Evolutionary conservation across 2,329 filamentous ascomycete species (phyloP), one percentile per base, ranked within the genome.

Genomic region (Neopestalotiopsis rosae): DNA sequence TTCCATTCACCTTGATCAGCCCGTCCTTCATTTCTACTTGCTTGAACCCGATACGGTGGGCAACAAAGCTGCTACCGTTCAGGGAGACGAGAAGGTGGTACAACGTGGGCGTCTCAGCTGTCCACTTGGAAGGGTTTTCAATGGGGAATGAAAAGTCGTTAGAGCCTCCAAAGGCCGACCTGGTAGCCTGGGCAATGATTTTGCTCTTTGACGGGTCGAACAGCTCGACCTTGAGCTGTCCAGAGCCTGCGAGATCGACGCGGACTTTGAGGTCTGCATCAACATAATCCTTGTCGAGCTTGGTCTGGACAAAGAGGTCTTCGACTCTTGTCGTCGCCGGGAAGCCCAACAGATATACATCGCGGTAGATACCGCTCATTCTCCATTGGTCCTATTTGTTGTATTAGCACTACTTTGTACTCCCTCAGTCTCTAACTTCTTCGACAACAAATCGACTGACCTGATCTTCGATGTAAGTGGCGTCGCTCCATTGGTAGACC

Each of bases 401-500:
- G 20, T 17, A 64, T 40, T 65, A 62, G 59, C 7, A 62, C 28
- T 17, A 10, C 28, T 13, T 10, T 52, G 4, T 12, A 32, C 10
- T 4, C 6, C 17, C 34, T 14, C 24, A 3, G 2, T 24, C 12
- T 14, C 6, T 38, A n/a, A 3, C 6, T 42, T 63, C 61, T 13
- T 42, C 1, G 20, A 14, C 14, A 13, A 40, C 9, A 34, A 6
- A n/a, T 14, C 6, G 6, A 13, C 73, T 28, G n/a, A 77, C 80
- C 72, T 79, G 86, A 69, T 89, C 88, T 74, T 90, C 88, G 42
- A 90, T 87, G 71, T 90, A 90, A 2, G 85, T 87, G 10, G 86
- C 89, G 74, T 90, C 88, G 32, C 84, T 90, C 74, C 85, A 89
- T 72, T 90, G 87, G 69, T 90, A 90, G 0, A 90, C 88, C 32